Evolutionary conservation across 2,329 filamentous ascomycete species (phyloP).

Genomic region (Phaeosphaeriaceae sp.): DNA sequence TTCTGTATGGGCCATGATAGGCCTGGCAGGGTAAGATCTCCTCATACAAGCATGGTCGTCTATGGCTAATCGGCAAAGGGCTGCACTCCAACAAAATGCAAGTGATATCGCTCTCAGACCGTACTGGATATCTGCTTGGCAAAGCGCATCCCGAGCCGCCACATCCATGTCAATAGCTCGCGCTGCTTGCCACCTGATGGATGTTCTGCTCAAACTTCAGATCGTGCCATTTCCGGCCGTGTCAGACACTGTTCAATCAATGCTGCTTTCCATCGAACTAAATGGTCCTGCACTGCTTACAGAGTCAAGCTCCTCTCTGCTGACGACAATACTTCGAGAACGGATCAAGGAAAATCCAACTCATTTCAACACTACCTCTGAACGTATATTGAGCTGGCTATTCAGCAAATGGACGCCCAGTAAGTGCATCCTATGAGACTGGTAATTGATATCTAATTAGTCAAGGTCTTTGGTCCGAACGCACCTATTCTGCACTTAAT

Average conservation of each 20-base stretch:
- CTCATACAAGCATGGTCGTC: neutral
- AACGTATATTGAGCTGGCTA: constrained; percentile 80
- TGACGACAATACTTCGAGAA: constrained; percentile 71
- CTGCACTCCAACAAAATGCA: constrained; percentile 39
- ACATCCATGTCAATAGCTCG: constrained; percentile 75
- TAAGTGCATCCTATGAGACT: constrained; percentile 53
- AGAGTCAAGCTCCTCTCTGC: constrained; percentile 79
- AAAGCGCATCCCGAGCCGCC: constrained; percentile 73
- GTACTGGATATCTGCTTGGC: constrained; percentile 78
- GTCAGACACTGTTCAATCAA: constrained; percentile 72
- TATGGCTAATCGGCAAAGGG: constrained; percentile 21
- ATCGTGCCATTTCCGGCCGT: constrained; percentile 73
- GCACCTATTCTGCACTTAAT: constrained; percentile 69
- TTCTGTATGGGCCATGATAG: constrained; percentile 83
- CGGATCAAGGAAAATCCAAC: constrained; percentile 73
- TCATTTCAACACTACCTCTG: constrained; percentile 70
- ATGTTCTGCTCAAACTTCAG: constrained; percentile 68
- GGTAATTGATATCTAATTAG: constrained; percentile 14
- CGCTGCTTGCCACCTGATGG: constrained; percentile 76
- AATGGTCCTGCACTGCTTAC: constrained; percentile 79
- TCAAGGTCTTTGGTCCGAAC: constrained; percentile 61
- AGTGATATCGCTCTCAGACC: constrained; percentile 44
- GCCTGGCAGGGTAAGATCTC: constrained; percentile 73
- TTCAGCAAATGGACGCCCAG: constrained; percentile 83
- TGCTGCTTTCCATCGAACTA: constrained; percentile 78